phyloP scores from a whole-genome alignment of 2,329 filamentous ascomycete genomes.

The Lachnellula occidentalis region DNA sequence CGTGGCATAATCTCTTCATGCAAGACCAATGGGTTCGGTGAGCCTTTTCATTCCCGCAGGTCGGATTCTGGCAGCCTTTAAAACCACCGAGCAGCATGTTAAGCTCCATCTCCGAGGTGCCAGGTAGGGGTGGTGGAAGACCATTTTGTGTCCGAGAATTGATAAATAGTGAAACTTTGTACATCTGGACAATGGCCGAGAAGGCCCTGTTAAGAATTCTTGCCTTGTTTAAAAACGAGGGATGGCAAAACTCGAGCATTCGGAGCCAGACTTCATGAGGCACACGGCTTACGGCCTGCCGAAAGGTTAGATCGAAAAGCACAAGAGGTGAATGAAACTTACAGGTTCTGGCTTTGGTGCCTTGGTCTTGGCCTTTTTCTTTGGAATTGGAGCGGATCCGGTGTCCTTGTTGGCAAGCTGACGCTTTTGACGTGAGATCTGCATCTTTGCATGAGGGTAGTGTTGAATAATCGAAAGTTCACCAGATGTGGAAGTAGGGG shows the following conservation, averaged over 20 bases:
- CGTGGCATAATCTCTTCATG: constrained; percentile 27
- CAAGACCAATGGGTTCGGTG: constrained; percentile 30
- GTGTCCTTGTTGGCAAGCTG: constrained; percentile 12
- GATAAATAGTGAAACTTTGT: constrained; percentile 21
- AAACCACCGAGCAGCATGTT: constrained; percentile 25
- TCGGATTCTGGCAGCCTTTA: constrained; percentile 26
- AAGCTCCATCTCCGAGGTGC: constrained; percentile 24
- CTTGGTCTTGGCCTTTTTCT: constrained; percentile 13
- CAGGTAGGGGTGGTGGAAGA: constrained; percentile 20
- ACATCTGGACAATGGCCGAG: constrained; percentile 18
- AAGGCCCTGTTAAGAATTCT: constrained; percentile 21
- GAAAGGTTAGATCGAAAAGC: constrained; percentile 8
- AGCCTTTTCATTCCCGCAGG: constrained; percentile 22
- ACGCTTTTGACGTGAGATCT: constrained; percentile 8
- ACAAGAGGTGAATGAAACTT: constrained; percentile 9
- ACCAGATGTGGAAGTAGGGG: background rate
- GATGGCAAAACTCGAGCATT: constrained; percentile 28
- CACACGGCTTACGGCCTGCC: constrained; percentile 14
- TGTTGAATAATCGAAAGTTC: too few species aligned
- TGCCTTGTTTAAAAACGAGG: constrained; percentile 26
- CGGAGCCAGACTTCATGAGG: constrained; percentile 24
- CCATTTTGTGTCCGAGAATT: constrained; percentile 29
- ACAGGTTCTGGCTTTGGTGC: constrained; percentile 7
- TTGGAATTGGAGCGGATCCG: background rate
- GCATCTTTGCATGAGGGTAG: background rate